Evolutionary conservation across 495 filamentous ascomycete species (phyloP), one percentile per base, ranked within the genome.

Genomic region (Penicillium desertorum): DNA sequence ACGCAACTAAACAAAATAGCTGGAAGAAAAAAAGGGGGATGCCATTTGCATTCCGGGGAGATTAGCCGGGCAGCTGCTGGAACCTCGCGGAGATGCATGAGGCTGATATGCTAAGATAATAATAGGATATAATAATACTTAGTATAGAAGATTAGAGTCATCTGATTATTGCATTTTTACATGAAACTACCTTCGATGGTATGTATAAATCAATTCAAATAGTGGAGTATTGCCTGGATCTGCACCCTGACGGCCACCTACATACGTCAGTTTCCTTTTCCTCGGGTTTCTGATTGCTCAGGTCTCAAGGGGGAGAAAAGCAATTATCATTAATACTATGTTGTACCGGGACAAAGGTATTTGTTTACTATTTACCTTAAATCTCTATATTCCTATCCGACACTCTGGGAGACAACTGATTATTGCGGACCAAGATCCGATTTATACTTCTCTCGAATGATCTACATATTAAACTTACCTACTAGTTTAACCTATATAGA

Each of bases 201-300:
- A 25, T 4, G 4, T 25, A 41, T 51, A 41, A 39, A 22, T 34
- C 34, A 50, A 25, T 41, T 37, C 29, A 34, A 50, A 29, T 29
- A 29, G 17, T 34, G 27, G 34, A 23, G 48, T 20, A 34, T 34
- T 12, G 30, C 30, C 12, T 39, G 30, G 47, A 50, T 51, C 48
- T 39, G 11, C 54, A 36, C 9, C 23, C 30, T 46, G 52, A 37
- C 53, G 54, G 54, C 44, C 44, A 56, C 19, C 32, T 48, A 56
- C 54, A 56, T 47, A 56, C 53, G 53, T 56, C 53, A 47, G 43
- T 56, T 56, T 48, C 53, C 53, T 56, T 37, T 45, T 51, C 34
- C 47, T 51, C 32, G 34, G 36, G 34, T 29, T 45, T 54, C 29
- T 54, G 51, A 54, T 54, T 45, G 42, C 51, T 54, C 51, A 36